Conservation (phyloP, 1,139 yeast species). For the Yamadazyma songkhlaensis region DNA sequence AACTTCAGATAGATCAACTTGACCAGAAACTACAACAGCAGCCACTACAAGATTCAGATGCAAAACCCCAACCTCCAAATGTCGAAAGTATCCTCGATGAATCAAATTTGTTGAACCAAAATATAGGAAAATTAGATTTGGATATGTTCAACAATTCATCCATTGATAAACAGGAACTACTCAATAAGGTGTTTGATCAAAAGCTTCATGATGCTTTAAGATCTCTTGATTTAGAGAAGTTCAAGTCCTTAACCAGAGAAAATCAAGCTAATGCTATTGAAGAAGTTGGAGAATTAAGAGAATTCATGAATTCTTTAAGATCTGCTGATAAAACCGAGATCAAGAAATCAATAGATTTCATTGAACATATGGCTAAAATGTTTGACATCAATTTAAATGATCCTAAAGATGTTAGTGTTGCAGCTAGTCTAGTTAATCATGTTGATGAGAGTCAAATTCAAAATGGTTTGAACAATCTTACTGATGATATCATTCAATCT, state of each 20-base stretch:
- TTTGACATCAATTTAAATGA: slow-evolving; percentile 23
- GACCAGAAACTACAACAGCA: background rate
- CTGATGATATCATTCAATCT: slow-evolving; percentile 72
- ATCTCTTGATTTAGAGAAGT: slow-evolving; percentile 12
- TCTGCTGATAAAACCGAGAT: slow-evolving; percentile 4
- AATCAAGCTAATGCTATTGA: slow-evolving; percentile 11
- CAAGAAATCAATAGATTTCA: slow-evolving; percentile 2
- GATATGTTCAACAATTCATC: background rate
- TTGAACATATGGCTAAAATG: slow-evolving; percentile 8
- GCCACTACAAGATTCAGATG: background rate
- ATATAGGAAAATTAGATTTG: slow-evolving; percentile 1
- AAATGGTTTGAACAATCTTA: slow-evolving; percentile 55
- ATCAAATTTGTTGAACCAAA: too few species aligned
- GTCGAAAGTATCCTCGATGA: too few species aligned
- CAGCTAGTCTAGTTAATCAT: slow-evolving; percentile 18
- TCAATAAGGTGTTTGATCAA: slow-evolving; percentile 8
- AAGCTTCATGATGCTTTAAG: slow-evolving; percentile 10
- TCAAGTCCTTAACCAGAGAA: slow-evolving; percentile 8
- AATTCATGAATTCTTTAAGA: slow-evolving; percentile 7
- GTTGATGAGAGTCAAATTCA: slow-evolving; percentile 17
- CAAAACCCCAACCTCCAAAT: too few species aligned
- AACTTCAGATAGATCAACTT: background rate
- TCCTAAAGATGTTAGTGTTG: slow-evolving; percentile 21
- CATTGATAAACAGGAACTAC: slow-evolving; percentile 1
- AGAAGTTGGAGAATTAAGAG: slow-evolving; percentile 7